Base-by-base conservation (phyloP, 345 rosid genomes). In the Salix arbutifolia region DNA sequence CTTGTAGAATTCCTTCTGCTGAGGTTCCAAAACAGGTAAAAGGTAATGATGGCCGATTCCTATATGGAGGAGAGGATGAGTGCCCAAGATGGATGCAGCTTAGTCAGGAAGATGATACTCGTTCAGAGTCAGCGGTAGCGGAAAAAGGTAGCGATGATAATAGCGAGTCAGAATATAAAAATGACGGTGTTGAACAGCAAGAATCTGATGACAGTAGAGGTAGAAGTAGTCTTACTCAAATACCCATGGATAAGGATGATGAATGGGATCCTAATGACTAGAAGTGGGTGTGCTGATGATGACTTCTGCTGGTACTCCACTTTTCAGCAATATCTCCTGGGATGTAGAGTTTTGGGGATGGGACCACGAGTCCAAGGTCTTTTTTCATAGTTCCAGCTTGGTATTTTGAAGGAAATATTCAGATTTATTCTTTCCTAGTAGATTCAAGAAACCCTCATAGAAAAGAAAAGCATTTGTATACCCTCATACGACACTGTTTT, bases 241-340 rank as follows among this genome's bases (percentile, higher is more conserved):
- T 84, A 21, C 73, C 87, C 26, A 82, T 87, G 23, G 94, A 91
- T 78, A 91, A 83, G 65, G 99, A 96, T 62, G 97, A 93, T 42
- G 99, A 96, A 73, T 93, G 95, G 97, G 99, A 96, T 84, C 94
- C 98, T 35, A 90, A 92, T 75, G 99, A 93, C 89, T 96, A 91
- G 86, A 21, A 78, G 30, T 74, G 69, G 53, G 71, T 53, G 58
- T 72, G 79, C 66, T 62, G 78, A 70, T 17, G 67, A 50, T 50
- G 65, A 52, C 46, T 78, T 75, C 25, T 38, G 37, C 72, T 11
- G 75, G 77, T 65, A 77, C 73, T 86, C 79, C 72, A 21, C 74
- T 68, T 79, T 78, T 58, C 70, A 53, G 77, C 61, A 77, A 67
- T 79, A 78, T 82, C 75, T 66, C 81, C 82, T 62, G 82, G 82